A percentile compares a stretch with the other conserved stretches of the same genome.
Conservation (phyloP, 805 yeast species). For the Candida arabinofermentans region DNA sequence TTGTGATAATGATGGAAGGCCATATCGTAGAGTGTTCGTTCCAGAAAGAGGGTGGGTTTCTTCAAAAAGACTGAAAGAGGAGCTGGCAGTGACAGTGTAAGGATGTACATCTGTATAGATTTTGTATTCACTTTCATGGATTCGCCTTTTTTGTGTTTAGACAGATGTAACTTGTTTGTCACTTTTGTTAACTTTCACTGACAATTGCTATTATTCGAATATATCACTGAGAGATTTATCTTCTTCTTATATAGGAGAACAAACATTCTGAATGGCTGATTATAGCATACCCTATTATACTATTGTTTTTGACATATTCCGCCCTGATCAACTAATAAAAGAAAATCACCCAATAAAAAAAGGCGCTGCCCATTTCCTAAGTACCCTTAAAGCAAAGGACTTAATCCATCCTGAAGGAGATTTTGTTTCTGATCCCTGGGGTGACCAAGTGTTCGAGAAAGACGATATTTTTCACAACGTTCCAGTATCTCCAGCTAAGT, state of each 20-base stretch:
- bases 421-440: constrained; percentile 22
- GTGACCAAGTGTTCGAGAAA: constrained; percentile 13
- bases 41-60: constrained; percentile 50
- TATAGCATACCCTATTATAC: constrained; percentile 16
- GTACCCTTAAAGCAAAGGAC: constrained; percentile 14
- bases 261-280: constrained; percentile 13
- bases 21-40: constrained; percentile 40
- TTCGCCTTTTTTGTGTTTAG: too few relatives aligned
- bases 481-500: too few relatives aligned
- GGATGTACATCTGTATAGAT: too few relatives aligned
- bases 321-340: constrained; percentile 22
- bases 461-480: constrained; percentile 22
- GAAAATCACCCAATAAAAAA: constrained; percentile 8
- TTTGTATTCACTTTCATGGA: too few relatives aligned
- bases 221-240: too few relatives aligned
- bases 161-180: too few relatives aligned
- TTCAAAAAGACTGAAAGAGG: constrained; percentile 13
- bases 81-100: constrained; percentile 3
- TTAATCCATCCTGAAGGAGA: constrained; percentile 18
- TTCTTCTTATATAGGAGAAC: too few relatives aligned
- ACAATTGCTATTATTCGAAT: too few relatives aligned
- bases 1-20: constrained; percentile 36
- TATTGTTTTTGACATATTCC: constrained; percentile 26
- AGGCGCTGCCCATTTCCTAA: constrained; percentile 17
- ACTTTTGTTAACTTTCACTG: too few relatives aligned